A percentile compares a stretch with the other conserved stretches of the same genome.
These are phyloP conservation scores for Lipomyces orientalis DNA, from an alignment of 805 yeast genomes.

Conservation along the genomic window DNA sequence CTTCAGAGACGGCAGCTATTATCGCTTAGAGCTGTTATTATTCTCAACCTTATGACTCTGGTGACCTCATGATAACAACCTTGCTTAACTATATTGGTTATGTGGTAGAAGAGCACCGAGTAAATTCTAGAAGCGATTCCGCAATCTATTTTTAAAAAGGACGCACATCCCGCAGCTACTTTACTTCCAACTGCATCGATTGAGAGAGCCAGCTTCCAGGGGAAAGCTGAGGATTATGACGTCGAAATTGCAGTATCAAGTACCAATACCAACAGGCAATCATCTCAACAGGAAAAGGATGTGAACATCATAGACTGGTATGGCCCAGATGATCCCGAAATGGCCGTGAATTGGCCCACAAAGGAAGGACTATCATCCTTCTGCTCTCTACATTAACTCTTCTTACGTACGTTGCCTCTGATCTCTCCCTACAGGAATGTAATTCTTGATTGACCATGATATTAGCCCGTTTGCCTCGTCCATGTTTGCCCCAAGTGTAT, in stretches of 20 bases:
- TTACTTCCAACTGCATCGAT: no score
- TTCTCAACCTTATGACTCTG: no score
- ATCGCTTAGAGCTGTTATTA: no score
- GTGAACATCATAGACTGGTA: neutral
- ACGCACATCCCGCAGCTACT: no score
- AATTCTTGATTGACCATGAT: neutral
- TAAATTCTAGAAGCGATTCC: no score
- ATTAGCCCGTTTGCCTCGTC: constrained; percentile 62
- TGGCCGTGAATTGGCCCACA: neutral
- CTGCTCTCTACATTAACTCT: neutral
- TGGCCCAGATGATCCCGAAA: neutral
- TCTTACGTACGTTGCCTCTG: neutral
- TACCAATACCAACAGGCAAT: neutral
- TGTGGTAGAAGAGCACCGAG: no score
- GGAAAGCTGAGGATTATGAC: neutral
- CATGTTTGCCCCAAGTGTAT: constrained; percentile 65
- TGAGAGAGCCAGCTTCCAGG: neutral
- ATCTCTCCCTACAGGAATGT: neutral
- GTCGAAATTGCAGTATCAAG: neutral
- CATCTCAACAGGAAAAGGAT: neutral
- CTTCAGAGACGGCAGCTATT: no score
- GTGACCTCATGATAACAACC: no score
- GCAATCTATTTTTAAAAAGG: no score
- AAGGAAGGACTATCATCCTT: neutral
- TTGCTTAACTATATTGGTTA: no score